Conservation (phyloP, 257 asterid genomes). For the Plantago major region DNA sequence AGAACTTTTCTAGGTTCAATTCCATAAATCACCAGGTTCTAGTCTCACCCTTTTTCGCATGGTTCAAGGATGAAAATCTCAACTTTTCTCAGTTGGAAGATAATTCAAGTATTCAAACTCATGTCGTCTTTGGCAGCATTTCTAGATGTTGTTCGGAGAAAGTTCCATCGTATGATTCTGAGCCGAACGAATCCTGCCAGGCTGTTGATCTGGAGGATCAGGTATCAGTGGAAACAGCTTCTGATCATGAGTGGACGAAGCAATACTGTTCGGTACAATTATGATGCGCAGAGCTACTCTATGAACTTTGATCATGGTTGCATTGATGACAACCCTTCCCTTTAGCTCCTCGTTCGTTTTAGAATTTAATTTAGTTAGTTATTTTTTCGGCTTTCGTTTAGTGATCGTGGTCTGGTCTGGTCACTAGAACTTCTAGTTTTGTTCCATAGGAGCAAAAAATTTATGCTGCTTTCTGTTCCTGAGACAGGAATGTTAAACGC, state of each 20-base stretch:
- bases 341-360: constrained; percentile 32
- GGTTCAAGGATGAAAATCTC: constrained; percentile 23
- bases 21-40: constrained; percentile 6
- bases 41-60: background rate
- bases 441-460: too few species aligned
- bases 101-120: constrained; percentile 17
- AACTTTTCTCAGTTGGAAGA: constrained; percentile 20
- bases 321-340: constrained; percentile 36
- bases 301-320: constrained; percentile 54
- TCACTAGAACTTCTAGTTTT: too few species aligned
- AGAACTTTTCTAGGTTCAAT: constrained; percentile 1
- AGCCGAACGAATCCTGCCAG: constrained; percentile 25
- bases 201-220: constrained; percentile 29
- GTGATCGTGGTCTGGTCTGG: too few species aligned
- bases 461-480: too few species aligned
- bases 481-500: too few species aligned
- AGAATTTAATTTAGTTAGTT: background rate
- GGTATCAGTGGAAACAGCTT: constrained; percentile 32
- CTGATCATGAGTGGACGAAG: constrained; percentile 22
- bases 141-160: constrained; percentile 21
- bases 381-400: too few species aligned
- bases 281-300: constrained; percentile 49
- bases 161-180: constrained; percentile 3
- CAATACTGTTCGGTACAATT: constrained; percentile 32
- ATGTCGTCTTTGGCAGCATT: constrained; percentile 16